Evolutionary conservation across 768 basidiomycete species (phyloP), one percentile per base, ranked within the genome.

Genomic region (Thelephora ganbajun): DNA sequence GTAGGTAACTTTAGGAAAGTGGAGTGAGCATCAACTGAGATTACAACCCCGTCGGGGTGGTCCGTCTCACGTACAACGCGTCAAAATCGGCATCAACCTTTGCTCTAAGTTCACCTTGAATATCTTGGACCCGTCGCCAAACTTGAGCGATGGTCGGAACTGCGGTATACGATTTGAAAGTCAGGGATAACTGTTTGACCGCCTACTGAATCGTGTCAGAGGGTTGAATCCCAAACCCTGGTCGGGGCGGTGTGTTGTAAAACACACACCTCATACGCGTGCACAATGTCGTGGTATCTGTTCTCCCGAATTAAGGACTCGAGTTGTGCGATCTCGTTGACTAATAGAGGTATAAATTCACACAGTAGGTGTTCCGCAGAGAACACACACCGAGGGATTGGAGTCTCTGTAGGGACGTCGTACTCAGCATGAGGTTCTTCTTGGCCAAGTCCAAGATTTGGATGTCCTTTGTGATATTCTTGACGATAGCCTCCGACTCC

Each of bases 401-500:
- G 58, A 97, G 69, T 48, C 91, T 69, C 63, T 89, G 91, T 56
- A 98, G 64, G 2, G 81, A 82, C 5, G 86, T 93, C 78, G 98
- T 92, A 56, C 86, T 88, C 20, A 77, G 66, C 16, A 87, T 82
- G 44, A 99, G 73, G 58, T 98, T 96, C 66, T 80, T 83, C 74
- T 98, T 97, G 14, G 90, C 92, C 33, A 86, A 67, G 61, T 98
- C 96, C 30, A 99, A 71, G 4, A 84, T 77, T 61, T 97, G 93
- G 43, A 99, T 98, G 63, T 99, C 96, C 54, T 87, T 84, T 2
- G 96, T 99, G 54, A 98, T 96, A 55, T 89, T 80, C 46, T 85
- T 75, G 20, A 98, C 96, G 43, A 98, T 89, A 1, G 91, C 91
- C 57, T 98, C 96, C 2, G 90, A 92, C 60, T 99, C 96, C 1